phyloP scores from a whole-genome alignment of 2,329 filamentous ascomycete genomes.

The Scleromitrula shiraiana region DNA sequence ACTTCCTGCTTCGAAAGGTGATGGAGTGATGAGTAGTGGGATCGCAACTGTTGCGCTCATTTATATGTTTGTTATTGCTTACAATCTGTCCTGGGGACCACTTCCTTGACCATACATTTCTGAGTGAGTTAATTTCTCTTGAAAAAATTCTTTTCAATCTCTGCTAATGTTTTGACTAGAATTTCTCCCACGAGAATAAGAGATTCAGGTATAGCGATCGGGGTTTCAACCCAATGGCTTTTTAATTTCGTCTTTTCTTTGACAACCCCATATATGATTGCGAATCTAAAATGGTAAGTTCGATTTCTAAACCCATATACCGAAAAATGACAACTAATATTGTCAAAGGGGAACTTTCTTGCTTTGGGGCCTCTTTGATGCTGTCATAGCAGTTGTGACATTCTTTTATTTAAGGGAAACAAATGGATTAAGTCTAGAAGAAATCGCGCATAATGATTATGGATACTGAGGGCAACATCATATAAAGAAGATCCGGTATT shows the following conservation, averaged over 20 bases:
- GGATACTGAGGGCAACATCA: background rate
- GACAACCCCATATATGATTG: slow-evolving; percentile 43
- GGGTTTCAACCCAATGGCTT: slow-evolving; percentile 42
- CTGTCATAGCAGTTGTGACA: slow-evolving; percentile 35
- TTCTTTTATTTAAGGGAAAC: slow-evolving; percentile 56
- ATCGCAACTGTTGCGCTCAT: slow-evolving; percentile 46
- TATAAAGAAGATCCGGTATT: background rate
- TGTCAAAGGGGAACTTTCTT: slow-evolving; percentile 32
- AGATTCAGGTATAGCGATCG: slow-evolving; percentile 42
- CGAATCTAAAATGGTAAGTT: slow-evolving; percentile 33
- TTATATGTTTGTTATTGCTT: slow-evolving; percentile 46
- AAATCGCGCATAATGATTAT: slow-evolving; percentile 31
- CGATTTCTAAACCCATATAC: background rate
- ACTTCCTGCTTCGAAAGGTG: slow-evolving; percentile 28
- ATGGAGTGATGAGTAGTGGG: slow-evolving; percentile 33
- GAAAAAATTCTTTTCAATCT: slow-evolving; percentile 34
- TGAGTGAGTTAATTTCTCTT: slow-evolving; percentile 35
- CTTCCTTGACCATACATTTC: slow-evolving; percentile 43
- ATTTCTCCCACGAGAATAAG: background rate
- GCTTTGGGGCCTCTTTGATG: slow-evolving; percentile 38
- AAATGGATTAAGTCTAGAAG: slow-evolving; percentile 59
- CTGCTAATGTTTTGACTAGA: slow-evolving; percentile 20
- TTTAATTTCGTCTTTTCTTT: slow-evolving; percentile 44
- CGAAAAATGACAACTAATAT: background rate
- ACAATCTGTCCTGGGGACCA: slow-evolving; percentile 44